Base-by-base conservation (phyloP, 2,329 filamentous ascomycete genomes). In the Rhexocercosporidium sp. region DNA sequence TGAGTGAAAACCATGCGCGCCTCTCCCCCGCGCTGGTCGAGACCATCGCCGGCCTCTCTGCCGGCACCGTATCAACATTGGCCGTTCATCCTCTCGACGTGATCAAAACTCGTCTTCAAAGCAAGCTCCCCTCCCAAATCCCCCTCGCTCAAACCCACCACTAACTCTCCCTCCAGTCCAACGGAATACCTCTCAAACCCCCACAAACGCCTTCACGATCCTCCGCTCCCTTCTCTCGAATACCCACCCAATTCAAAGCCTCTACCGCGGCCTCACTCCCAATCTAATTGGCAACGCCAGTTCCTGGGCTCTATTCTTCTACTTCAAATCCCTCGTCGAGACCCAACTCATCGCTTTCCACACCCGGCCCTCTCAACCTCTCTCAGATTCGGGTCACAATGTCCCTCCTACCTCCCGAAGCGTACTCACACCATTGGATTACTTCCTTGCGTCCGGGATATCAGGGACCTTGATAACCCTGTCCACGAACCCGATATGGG, bases 401-500 rank as follows among this genome's bases (percentile, higher is more conserved):
- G 34, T 20, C n/a, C 61, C 34, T n/a, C 31, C 37, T 1, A n/a
- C 22, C 7, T 53, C 41, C 1, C 39, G 37, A 4, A 29, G 56
- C 44, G 41, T 62, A 12, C 73, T 75, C 29, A 69, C 72, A 8
- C 73, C 75, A 8, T 67, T 83, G 29, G 93, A 97, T 79, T 97
- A 94, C 81, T 95, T 97, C 77, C 75, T 91, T 56, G 88, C 94
- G 3, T 94, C 92, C 39, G 92, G 83, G n/a, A 76, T 85, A 31
- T 82, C 85, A 71, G 94, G 95, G 34, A 83, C 91, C 20, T 79
- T 92, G 47, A 97, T 94, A 1, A 91, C 94, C 51, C 81, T 92
- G 34, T 84, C 95, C 71, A 98, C 96, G 34, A 98, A 98, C 78
- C 96, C 96, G 2, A 90, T 99, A 74, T 99, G 96, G 96, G 96